Base-by-base conservation (phyloP, 176 grass and related monocot genomes). In the Zea luxurians region DNA sequence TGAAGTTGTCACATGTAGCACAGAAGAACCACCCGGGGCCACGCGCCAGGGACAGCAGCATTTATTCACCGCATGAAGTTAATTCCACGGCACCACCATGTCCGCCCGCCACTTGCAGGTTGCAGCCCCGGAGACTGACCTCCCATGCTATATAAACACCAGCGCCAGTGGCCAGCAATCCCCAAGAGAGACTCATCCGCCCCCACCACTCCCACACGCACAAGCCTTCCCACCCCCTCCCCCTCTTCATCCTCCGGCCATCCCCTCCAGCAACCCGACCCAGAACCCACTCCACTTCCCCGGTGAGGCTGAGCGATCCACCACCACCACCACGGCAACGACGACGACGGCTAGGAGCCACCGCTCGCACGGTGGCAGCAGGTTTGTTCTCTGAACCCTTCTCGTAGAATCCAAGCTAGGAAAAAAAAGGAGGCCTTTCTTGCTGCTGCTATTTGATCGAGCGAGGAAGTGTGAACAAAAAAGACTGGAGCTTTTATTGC, bases 261-360 rank as follows among this genome's bases (percentile, higher is more conserved):
- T 6, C 66, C n/a, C n/a, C n/a, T n/a, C n/a, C n/a, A n/a, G n/a
- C n/a, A n/a, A n/a, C n/a, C 20, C 35, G 4, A 11, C 49, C 74
- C 48, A n/a, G 59, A 42, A 61, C 80, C 75, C 80, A 73, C 16
- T 52, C 76, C 77, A 80, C 71, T 65, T 50, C 82, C 58, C 65
- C 71, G 77, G 96, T 86, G 96, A 98, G 96, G 83, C 57, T 37
- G 81, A 98, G 96, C 77, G 96, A 83, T 85, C 42, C 84, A 85
- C 27, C 21, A 64, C 45, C 45, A 65, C 41, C 75, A 73, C 59
- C 40, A 36, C 44, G 4, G 9, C 34, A 42, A 15, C 64, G 66
- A 16, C 38, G 8, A 8, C 53, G 12, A 37, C 81, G 48, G 49
- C 77, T 76, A 12, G 49, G 64, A 82, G 74, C 81, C 64, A 37